Evolutionary conservation across 768 basidiomycete species (phyloP).

Genomic region (Russula vinacea): DNA sequence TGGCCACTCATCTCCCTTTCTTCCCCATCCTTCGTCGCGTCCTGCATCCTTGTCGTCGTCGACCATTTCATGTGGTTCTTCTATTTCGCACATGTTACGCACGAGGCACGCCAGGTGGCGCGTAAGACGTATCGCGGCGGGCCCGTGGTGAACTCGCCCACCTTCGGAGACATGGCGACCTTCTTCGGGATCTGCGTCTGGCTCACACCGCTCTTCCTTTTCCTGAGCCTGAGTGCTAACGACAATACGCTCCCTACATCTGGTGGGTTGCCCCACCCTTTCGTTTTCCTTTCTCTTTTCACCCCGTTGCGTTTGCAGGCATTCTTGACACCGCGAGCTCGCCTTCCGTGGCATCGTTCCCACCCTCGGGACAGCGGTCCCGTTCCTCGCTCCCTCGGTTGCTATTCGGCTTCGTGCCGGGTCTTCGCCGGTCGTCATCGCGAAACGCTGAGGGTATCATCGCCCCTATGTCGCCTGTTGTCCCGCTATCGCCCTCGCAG

Average conservation of each 20-base stretch:
- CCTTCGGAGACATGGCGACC: constrained; percentile 73
- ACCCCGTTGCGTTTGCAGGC: constrained; percentile 31
- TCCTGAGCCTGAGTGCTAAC: constrained; percentile 93
- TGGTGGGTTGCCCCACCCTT: constrained; percentile 28
- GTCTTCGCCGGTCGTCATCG: constrained; percentile 44
- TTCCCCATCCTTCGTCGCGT: constrained; percentile 78
- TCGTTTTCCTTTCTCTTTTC: constrained; percentile 27
- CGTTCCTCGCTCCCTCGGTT: constrained; percentile 68
- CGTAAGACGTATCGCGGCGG: constrained; percentile 43
- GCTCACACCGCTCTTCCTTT: constrained; percentile 88
- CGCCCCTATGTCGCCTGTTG: constrained; percentile 56
- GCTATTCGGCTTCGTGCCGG: constrained; percentile 48
- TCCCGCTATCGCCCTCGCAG: constrained; percentile 29
- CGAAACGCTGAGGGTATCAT: constrained; percentile 64
- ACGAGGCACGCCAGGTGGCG: constrained; percentile 53
- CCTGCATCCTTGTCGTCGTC: constrained; percentile 76
- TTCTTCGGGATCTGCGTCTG: constrained; percentile 86
- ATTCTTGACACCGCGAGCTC: background rate
- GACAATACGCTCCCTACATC: constrained; percentile 84
- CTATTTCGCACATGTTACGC: constrained; percentile 75
- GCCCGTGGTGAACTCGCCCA: constrained; percentile 32
- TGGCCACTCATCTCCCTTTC: constrained; percentile 95
- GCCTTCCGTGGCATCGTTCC: constrained; percentile 30
- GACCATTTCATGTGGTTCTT: constrained; percentile 99
- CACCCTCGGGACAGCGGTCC: constrained; percentile 33